phyloP scores from a whole-genome alignment of 1,139 yeast species.

The Yamadazyma sp. region DNA sequence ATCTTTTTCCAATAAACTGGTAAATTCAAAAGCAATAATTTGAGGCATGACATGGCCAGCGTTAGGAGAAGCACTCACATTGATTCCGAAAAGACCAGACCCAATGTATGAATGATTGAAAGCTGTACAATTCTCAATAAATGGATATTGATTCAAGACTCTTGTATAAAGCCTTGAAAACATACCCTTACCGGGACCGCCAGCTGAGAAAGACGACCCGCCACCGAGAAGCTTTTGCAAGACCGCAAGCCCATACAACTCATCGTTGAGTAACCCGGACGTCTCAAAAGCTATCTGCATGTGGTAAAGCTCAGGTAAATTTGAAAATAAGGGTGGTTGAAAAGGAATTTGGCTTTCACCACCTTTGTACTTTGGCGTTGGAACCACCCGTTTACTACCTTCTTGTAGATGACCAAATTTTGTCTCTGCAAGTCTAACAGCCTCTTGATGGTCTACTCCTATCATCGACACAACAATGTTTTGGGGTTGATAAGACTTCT shows the following conservation, averaged over 20 bases:
- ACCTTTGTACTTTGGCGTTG: slow-evolving; percentile 65
- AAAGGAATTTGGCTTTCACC: slow-evolving; percentile 74
- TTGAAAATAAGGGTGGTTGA: slow-evolving; percentile 65
- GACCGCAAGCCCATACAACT: slow-evolving; percentile 86
- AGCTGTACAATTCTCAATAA: slow-evolving; percentile 83
- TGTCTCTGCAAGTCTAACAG: slow-evolving; percentile 61
- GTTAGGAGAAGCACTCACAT: slow-evolving; percentile 80
- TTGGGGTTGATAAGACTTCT: slow-evolving; percentile 73
- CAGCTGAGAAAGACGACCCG: slow-evolving; percentile 96
- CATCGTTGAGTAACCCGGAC: slow-evolving; percentile 78
- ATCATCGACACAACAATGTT: slow-evolving; percentile 84
- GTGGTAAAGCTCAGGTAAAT: slow-evolving; percentile 80
- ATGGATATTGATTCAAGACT: slow-evolving; percentile 88
- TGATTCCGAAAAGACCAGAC: slow-evolving; percentile 88
- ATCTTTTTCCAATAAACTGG: slow-evolving; percentile 58
- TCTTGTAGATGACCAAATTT: slow-evolving; percentile 43
- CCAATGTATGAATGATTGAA: slow-evolving; percentile 91
- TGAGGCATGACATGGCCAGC: slow-evolving; percentile 85
- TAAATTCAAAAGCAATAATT: slow-evolving; percentile 74
- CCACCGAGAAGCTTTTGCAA: slow-evolving; percentile 94
- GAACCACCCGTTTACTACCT: slow-evolving; percentile 5
- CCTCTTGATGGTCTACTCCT: slow-evolving; percentile 74
- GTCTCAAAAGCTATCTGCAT: slow-evolving; percentile 90
- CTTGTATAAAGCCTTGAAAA: slow-evolving; percentile 90
- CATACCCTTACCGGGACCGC: slow-evolving; percentile 99